Evolutionary conservation across 2,329 filamentous ascomycete species (phyloP).

Genomic region (Colletotrichum simmondsii): DNA sequence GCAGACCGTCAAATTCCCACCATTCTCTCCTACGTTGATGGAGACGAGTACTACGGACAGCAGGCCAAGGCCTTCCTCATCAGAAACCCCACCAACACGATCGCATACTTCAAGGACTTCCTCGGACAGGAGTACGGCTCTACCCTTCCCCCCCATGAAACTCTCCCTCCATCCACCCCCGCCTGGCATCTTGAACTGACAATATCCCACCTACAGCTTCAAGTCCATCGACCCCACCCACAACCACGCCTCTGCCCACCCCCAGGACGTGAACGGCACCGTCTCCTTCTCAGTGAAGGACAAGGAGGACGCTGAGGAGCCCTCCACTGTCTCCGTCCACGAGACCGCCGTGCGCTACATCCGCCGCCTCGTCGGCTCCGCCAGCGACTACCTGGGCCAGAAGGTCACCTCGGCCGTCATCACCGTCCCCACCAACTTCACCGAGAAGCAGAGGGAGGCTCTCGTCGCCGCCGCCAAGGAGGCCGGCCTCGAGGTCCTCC

Average conservation of each 20-base stretch:
- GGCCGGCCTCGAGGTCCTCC: constrained; percentile 88
- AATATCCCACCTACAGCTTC: constrained; percentile 67
- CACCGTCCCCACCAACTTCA: constrained; percentile 93
- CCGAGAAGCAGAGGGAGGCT: constrained; percentile 85
- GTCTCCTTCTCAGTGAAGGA: constrained; percentile 89
- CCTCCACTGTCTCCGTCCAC: constrained; percentile 78
- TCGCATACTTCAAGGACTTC: constrained; percentile 96
- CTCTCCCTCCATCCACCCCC: not conserved
- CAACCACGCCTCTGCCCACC: constrained; percentile 93
- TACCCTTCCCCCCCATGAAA: not conserved
- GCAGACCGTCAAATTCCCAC: constrained; percentile 93
- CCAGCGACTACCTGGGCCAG: constrained; percentile 92
- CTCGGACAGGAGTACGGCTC: constrained; percentile 85
- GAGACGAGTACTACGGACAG: constrained; percentile 95
- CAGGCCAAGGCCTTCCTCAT: constrained; percentile 96
- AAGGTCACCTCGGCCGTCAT: constrained; percentile 94
- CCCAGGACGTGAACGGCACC: constrained; percentile 76
- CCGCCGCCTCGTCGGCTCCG: constrained; percentile 82
- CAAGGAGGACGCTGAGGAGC: constrained; percentile 68
- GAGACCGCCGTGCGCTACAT: constrained; percentile 89
- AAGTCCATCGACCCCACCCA: constrained; percentile 96
- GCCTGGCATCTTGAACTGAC: constrained; percentile 36
- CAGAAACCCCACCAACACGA: constrained; percentile 91
- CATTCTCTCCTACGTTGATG: constrained; percentile 92
- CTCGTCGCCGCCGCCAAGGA: constrained; percentile 81